These are phyloP conservation scores for Paracamarosporium sp. DNA, from an alignment of 2,329 filamentous ascomycete species.

Conservation along the genomic window DNA sequence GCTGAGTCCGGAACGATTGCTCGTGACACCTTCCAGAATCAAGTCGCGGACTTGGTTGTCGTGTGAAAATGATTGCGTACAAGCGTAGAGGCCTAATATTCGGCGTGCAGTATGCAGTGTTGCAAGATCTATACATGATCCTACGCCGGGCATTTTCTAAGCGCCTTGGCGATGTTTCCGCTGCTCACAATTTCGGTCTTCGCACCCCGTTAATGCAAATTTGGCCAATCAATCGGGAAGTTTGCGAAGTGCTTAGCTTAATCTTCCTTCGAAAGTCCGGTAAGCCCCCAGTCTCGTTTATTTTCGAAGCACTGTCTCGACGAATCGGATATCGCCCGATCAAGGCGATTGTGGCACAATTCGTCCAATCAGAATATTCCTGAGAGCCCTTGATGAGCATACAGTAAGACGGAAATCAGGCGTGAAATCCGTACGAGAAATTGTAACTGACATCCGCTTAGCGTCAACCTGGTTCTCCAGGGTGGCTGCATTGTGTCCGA, in stretches of 20 bases:
- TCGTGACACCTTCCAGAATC: not conserved
- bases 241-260: not conserved
- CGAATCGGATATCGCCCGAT: not conserved
- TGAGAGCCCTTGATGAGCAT: not conserved
- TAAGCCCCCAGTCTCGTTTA: not conserved
- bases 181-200: not conserved
- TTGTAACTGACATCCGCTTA: not conserved
- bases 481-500: not conserved
- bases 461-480: not conserved
- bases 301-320: not conserved
- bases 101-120: constrained; percentile 1
- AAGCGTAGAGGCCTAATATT: constrained; percentile 1
- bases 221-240: not conserved
- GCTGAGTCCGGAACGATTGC: not conserved
- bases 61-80: not conserved
- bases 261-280: not conserved
- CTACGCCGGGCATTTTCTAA: not conserved
- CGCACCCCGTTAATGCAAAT: constrained; percentile 1
- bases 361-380: not conserved
- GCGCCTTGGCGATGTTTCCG: not conserved
- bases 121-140: not conserved
- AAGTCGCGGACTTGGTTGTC: not conserved
- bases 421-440: not conserved
- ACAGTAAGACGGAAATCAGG: not conserved
- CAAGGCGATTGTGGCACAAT: not conserved